These are phyloP conservation scores for Ganoderma sinense DNA, from an alignment of 1,284 basidiomycete species.

Conservation along the genomic window DNA sequence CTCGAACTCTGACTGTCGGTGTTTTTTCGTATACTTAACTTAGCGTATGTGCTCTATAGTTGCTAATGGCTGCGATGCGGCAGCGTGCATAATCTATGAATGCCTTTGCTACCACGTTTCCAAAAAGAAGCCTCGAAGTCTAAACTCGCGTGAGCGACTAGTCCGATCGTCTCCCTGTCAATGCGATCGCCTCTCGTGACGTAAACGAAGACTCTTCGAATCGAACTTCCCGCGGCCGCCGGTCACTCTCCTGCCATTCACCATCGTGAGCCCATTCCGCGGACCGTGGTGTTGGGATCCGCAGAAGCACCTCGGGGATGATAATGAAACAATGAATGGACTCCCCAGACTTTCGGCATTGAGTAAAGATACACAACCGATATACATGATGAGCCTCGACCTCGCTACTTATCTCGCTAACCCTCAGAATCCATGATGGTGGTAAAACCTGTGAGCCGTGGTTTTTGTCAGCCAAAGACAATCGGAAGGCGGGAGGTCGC, in stretches of 20 bases:
- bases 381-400: not conserved
- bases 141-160: not conserved
- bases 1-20: not conserved
- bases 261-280: not conserved
- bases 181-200: not conserved
- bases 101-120: not conserved
- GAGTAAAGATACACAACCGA: not conserved
- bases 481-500: not conserved
- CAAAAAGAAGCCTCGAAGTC: not conserved
- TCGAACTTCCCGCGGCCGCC: not conserved
- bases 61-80: not conserved
- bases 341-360: not conserved
- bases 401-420: not conserved
- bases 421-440: slow-evolving; percentile 31
- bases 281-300: not conserved
- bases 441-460: slow-evolving; percentile 30
- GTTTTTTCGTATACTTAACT: not conserved
- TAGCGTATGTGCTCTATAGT: not conserved
- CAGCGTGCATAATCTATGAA: not conserved
- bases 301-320: not conserved
- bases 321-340: not conserved
- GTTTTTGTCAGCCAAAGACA: not conserved
- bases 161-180: not conserved
- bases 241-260: not conserved
- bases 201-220: not conserved